Base-by-base conservation (phyloP, 2,329 filamentous ascomycete genomes). In the Macrophomina tecta region DNA sequence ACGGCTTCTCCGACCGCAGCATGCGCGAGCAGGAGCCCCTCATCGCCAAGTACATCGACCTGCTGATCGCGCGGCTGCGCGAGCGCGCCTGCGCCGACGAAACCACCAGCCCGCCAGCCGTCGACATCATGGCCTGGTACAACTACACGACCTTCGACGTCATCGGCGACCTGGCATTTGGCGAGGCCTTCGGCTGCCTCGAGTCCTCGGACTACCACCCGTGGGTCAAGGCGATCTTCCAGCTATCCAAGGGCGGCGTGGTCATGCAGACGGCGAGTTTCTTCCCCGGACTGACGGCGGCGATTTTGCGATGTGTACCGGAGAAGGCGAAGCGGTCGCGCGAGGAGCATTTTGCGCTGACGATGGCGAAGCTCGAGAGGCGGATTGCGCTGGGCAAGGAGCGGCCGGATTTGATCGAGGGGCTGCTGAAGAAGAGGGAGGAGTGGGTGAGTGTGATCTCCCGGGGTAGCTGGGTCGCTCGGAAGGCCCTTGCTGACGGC, bases 1-100 rank as follows among this genome's bases (percentile, higher is more conserved):
- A 81, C 69, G 77, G 77, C 9, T 82, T 82, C 70, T 75, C 72
- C 6, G 76, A 79, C 52, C 76, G 77, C 65, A 78, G 78, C 1
- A 60, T 82, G 40, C 69, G 76, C 34, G 75, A 77, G 64, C 80
- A 82, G 64, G 76, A 81, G 68, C 73, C 75, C 0, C 75, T 80
- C 69, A 64, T 84, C 67, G 72, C 75, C 64, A 68, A 70, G 0
- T 81, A 83, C 68, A 77, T 81, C 23, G 73, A 79, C 52, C 69
- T 81, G 7, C 75, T 84, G 40, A 74, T 83, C 40, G 51, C 71
- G 5, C 75, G 75, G 32, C 69, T 84, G 34, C 73, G 71, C 67
- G 78, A 77, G 70, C 71, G 68, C 73, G 36, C 36, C 36, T 40
- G 38, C 38, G 38, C 2, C 3, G 38, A 14, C 38, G 8, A 4